Base-by-base conservation (phyloP, 305 asterid species). In the Fraxinus velutina region DNA sequence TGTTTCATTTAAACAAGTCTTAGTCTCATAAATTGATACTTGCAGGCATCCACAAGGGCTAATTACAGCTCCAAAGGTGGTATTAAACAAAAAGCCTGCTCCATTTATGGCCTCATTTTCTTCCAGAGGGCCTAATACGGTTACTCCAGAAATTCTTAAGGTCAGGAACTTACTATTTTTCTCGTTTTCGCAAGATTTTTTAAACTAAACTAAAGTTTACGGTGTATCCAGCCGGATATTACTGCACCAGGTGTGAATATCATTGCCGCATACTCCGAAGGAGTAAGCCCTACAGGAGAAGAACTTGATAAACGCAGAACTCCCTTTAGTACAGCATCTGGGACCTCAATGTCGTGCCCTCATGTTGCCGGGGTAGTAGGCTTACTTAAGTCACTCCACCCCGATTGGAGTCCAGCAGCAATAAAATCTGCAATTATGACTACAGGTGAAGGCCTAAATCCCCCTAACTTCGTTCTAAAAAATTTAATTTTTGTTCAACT, bases 261-360 rank as follows among this genome's bases (percentile, higher is more conserved):
- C 17, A 32, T 86, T 10, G 89, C 90, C 75, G 86, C 90, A 30
- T 86, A 24, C 37, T 42, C 84, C 2, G 78, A 71, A 50, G 87
- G 34, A n/a, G 2, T 0, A 0, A 29, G 78, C 12, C 85, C 85
- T 3, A 42, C 85, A 0, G 22, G 2, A 1, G n/a, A 5, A 55
- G 55, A 5, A 0, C 2, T 13, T 10, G 86, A 88, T 33, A 21
- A 52, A 1, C 84, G 87, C 0, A 44, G n/a, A 39, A 24, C 77
- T 24, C 21, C 79, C 4, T 88, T 15, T 22, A 37, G 0, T 15
- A 2, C 57, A 6, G 1, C 55, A 12, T 77, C 86, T 0, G 90
- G 90, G 5, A 88, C 90, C n/a, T 88, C 89, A 1, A 88, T 84
- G 89, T 32, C 89, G 0, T 86, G 90, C 27, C 89, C 89, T n/a